phyloP scores from a whole-genome alignment of 306 rosid genomes.

The Castanea mollissima region DNA sequence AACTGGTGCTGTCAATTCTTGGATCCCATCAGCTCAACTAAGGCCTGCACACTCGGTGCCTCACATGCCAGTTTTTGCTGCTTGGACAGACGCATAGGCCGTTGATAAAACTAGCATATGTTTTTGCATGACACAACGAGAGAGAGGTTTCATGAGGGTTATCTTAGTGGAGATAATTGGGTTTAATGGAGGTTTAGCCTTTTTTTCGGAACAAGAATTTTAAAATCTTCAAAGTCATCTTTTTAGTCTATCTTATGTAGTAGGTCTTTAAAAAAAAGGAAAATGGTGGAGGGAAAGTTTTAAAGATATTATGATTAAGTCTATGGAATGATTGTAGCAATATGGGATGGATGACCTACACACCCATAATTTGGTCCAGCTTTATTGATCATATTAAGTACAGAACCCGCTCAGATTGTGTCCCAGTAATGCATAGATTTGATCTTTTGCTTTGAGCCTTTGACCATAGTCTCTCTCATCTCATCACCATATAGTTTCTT shows the following conservation, averaged over 20 bases:
- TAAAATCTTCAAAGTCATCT: slow-evolving; percentile 15
- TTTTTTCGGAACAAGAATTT: slow-evolving; percentile 9
- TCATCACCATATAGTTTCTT: slow-evolving; percentile 26
- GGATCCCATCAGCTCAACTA: slow-evolving; percentile 60
- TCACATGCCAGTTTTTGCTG: slow-evolving; percentile 74
- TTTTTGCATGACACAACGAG: slow-evolving; percentile 25
- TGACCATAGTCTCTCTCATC: slow-evolving; percentile 31
- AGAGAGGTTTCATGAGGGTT: slow-evolving; percentile 13
- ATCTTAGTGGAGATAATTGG: slow-evolving; percentile 16
- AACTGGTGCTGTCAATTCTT: slow-evolving; percentile 41
- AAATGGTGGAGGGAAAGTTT: slow-evolving; percentile 6
- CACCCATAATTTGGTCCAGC: slow-evolving; percentile 32
- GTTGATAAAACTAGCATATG: slow-evolving; percentile 11
- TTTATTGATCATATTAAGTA: slow-evolving; percentile 27
- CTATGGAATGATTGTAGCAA: slow-evolving; percentile 37
- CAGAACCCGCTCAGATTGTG: slow-evolving; percentile 33
- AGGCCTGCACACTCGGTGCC: slow-evolving; percentile 57
- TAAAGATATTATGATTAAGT: slow-evolving; percentile 30
- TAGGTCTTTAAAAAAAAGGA: slow-evolving; percentile 14
- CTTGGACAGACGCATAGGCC: slow-evolving; percentile 64
- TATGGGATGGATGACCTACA: slow-evolving; percentile 23
- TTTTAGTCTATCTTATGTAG: slow-evolving; percentile 7
- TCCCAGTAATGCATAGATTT: slow-evolving; percentile 17
- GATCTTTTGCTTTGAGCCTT: slow-evolving; percentile 33
- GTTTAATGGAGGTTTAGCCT: slow-evolving; percentile 25